Evolutionary conservation across 179 eudicot genomes (phyloP).

Genomic region (Patellifolia procumbens): DNA sequence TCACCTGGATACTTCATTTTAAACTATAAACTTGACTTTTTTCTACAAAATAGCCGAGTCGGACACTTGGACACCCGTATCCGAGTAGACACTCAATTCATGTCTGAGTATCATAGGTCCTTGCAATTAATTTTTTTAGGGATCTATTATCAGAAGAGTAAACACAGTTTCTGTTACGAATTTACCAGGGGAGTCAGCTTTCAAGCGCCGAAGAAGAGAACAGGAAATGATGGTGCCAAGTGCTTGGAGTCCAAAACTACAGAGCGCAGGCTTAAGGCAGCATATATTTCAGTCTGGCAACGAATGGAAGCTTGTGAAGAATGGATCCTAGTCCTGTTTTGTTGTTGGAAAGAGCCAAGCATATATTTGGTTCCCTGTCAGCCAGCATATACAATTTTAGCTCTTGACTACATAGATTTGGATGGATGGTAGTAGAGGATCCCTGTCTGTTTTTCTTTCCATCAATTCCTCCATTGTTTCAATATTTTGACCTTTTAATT

Average conservation of each 20-base stretch:
- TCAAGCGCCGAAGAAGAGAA: conserved; percentile 46
- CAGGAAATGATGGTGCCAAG: conserved; percentile 36
- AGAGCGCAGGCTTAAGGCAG: conserved; percentile 33
- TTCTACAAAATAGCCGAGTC: too few relatives aligned
- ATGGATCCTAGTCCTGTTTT: conserved; percentile 37
- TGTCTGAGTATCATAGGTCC: too few relatives aligned
- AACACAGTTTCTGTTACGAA: conserved; percentile 22
- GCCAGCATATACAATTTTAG: conserved; percentile 35
- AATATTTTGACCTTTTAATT: neutral
- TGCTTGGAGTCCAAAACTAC: conserved; percentile 35
- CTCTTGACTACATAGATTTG: too few relatives aligned
- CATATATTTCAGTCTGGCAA: conserved; percentile 33
- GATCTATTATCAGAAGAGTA: conserved; percentile 11
- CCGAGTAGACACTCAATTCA: too few relatives aligned
- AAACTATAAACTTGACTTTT: too few relatives aligned
- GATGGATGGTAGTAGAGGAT: conserved; percentile 10
- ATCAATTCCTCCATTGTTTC: neutral
- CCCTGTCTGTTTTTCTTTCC: neutral
- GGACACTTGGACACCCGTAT: too few relatives aligned
- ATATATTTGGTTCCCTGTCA: conserved; percentile 65
- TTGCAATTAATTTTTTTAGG: conserved; percentile 10
- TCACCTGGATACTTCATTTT: too few relatives aligned
- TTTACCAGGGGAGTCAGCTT: conserved; percentile 47
- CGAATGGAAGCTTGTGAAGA: conserved; percentile 36
- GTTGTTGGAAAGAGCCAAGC: conserved; percentile 53